phyloP scores from a whole-genome alignment of 176 grass and related monocot genomes.

The Puccinellia tenuiflora region DNA sequence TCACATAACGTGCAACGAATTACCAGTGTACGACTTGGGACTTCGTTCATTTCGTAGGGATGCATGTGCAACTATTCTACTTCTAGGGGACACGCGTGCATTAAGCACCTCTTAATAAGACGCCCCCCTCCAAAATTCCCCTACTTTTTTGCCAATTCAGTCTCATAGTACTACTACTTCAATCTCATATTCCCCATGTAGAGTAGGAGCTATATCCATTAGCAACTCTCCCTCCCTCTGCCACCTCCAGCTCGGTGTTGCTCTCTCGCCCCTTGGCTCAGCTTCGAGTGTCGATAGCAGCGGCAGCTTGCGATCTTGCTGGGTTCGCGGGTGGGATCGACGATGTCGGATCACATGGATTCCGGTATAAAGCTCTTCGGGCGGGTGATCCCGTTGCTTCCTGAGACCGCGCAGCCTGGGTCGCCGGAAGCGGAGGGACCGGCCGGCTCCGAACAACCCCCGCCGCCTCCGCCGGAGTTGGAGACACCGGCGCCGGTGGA shows the following conservation, averaged over 20 bases:
- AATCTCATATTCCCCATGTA: slow-evolving; percentile 16
- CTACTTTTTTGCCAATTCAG: slow-evolving; percentile 9
- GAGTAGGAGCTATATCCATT: slow-evolving; percentile 12
- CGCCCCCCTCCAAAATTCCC: not conserved
- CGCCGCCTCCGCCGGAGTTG: not conserved
- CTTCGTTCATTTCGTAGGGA: not conserved
- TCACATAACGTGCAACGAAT: too few species aligned
- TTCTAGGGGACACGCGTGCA: not conserved
- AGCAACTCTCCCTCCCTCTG: slow-evolving; percentile 7
- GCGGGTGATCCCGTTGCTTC: slow-evolving; percentile 51
- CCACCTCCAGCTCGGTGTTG: not conserved
- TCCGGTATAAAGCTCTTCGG: slow-evolving; percentile 93
- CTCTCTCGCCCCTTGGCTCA: slow-evolving; percentile 14
- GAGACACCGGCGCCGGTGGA: not conserved
- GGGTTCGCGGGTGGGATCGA: slow-evolving; percentile 4
- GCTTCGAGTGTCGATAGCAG: not conserved
- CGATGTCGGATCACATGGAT: slow-evolving; percentile 70
- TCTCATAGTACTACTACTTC: slow-evolving; percentile 15
- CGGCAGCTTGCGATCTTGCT: not conserved
- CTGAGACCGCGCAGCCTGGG: not conserved
- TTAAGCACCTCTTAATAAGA: not conserved
- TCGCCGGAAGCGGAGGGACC: slow-evolving; percentile 20
- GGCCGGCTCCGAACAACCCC: not conserved
- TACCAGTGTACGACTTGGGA: too few species aligned
- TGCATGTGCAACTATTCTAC: not conserved